Base-by-base conservation (phyloP, 2,329 filamentous ascomycete genomes). In the Volutella citrinella region DNA sequence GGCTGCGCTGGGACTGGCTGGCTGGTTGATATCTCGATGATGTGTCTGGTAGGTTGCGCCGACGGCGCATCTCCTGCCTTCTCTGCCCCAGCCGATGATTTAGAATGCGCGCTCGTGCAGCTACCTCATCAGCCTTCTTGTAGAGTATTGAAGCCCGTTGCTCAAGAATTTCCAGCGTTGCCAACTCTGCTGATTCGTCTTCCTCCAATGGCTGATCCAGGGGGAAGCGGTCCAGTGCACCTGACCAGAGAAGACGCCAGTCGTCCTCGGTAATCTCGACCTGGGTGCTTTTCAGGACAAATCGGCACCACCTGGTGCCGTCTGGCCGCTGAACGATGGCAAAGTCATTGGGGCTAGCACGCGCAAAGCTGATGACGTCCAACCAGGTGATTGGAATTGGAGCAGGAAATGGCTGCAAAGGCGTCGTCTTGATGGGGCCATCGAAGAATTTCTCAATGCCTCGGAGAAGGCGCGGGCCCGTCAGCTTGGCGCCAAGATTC, bases 191-290 rank as follows among this genome's bases (percentile, higher is more conserved):
- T 55, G 83, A 80, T 62, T 95, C 89, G 54, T 95, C 88, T 55
- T 94, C 87, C 38, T 85, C 79, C 30, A 93, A 82, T 1, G 87
- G 87, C 44, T 90, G 80, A 11, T 84, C 82, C 3, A 87, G 83
- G 13, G 89, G 87, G 38, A 74, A 70, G 55, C 87, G 82, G 59
- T 94, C 86, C 10, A 90, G 78, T 46, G 87, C 85, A 18, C 88
- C 87, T 23, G 85, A 90, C 34, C 81, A 80, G 46, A 95, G 90
- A 46, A 95, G 68, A 25, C 89, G 76, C 71, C 83, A 95, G 56
- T 95, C 88, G 57, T 94, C 87, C 59, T 94, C 87, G 13, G 80
- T 81, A 42, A 95, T 91, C 64, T 95, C 87, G 8, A 94, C 83
- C 29, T 85, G 78, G 46, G 82, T 76, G 41, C 89, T 85, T 55